Evolutionary conservation across 1,139 yeast species (phyloP), one percentile per base, ranked within the genome.

Genomic region (Protomyces arabidopsidicola): DNA sequence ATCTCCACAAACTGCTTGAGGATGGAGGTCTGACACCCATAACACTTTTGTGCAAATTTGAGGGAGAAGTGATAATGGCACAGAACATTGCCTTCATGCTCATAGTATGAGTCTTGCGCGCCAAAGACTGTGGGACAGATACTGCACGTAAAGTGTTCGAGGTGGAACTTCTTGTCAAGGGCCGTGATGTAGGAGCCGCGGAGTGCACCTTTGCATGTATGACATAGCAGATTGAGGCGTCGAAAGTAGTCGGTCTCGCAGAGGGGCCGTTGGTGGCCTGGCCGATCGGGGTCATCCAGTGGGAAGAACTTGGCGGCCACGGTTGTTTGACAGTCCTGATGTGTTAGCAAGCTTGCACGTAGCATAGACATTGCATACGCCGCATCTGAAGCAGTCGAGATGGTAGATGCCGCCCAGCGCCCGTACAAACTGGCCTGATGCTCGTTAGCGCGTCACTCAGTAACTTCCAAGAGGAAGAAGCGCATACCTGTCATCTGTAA

Each of bases 141-240:
- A 14, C 89, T 86, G 76, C 98, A 93, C 65, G 90, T 88, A 75
- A 95, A 95, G 75, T 95, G 98, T 69, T 95, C 97, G 65, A 93
- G 85, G 72, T 95, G 98, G 73, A 90, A 95, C 71, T 93, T 89
- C 70, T 87, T 84, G 14, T 96, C 96, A 71, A 91, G 81, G 0
- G 98, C 98, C 0, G 97, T 90, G 66, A 91, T 90, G 74, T 93
- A 93, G 1, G 97, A 89, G 0, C 98, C 98, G 69, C 97, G 78
- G 62, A 95, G 79, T 1, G 97, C 97, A 42, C 81, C 82, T 69
- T 89, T 84, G 76, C 99, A 95, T 42, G 85, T 88, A 72, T 81
- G 82, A 72, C 99, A 95, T 36, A 93, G 82, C 65, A 93, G 79
- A 66, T 89, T 88, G 66, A 90, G 81, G 70, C 95, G 83, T 70